Evolutionary conservation across 495 filamentous ascomycete genomes (phyloP), one percentile per base, ranked within the genome.

Genomic region (Penicillium cataractarum): DNA sequence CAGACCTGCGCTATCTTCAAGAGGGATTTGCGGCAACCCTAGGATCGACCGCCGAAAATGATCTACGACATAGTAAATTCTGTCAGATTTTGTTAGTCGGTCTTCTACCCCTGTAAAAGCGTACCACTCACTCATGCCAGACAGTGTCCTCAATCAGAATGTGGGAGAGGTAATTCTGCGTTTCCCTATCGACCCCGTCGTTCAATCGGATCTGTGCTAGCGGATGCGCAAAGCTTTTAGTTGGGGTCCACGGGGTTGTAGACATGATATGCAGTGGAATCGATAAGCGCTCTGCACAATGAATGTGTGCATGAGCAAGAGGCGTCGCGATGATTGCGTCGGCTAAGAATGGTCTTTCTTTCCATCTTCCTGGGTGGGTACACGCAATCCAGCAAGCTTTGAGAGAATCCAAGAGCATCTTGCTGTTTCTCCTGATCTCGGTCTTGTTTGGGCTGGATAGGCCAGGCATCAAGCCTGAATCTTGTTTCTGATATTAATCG

Each of bases 191-290:
- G 17, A 60, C 29, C 31, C 32, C 56, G 27, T 21, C 54, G 29
- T 31, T 50, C 21, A 21, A 17, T 17, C 60, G 29, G 1, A 64
- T 31, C 22, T 60, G 50, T n/a, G 62, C 56, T 8, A 60, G 12
- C 2, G 62, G 50, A 50, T 64, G 57, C 8, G 51, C 49, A n/a
- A 64, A 60, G 26, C 53, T 27, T 51, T 26, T 50, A 1, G 62
- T 64, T 1, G 62, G 50, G 5, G 37, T 64, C 62, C 62, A 60
- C 17, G 53, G 49, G 1, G 29, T 50, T 15, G 32, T 64, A 24
- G 62, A 64, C 57, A 64, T 56, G n/a, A 64, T 64, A 42, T 64
- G 62, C 12, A 64, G 50, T 8, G 62, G 62, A 24, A 64, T 64
- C 4, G 62, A 59, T 4, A 64, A 19, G 13, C 50, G 29, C 39